phyloP scores from a whole-genome alignment of 768 basidiomycete species.

The Gelatoporia subvermispora region DNA sequence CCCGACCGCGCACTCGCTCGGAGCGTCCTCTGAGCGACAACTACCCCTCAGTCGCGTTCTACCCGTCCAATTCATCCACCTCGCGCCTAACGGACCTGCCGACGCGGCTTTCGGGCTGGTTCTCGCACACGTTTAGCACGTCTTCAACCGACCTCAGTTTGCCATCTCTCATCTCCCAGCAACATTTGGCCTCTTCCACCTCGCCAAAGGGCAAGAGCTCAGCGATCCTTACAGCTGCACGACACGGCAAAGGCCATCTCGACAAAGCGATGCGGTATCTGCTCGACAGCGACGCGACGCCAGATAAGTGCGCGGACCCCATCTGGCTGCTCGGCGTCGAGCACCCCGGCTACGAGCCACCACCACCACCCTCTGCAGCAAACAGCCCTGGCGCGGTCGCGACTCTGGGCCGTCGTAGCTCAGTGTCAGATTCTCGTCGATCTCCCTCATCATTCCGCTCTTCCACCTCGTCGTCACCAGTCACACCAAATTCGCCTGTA shows the following conservation, averaged over 20 bases:
- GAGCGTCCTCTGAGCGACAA: constrained; percentile 50
- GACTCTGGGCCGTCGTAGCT: constrained; percentile 28
- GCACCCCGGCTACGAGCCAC: constrained; percentile 68
- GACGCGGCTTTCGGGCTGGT: constrained; percentile 74
- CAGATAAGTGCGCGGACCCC: constrained; percentile 74
- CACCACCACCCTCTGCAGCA: constrained; percentile 23
- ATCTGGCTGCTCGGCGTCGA: constrained; percentile 89
- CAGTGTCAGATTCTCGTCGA: constrained; percentile 33
- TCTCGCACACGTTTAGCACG: constrained; percentile 70
- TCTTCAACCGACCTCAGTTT: constrained; percentile 72
- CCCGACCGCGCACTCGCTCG: constrained; percentile 50
- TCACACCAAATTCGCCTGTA: constrained; percentile 20
- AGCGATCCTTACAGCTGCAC: constrained; percentile 62
- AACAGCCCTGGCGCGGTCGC: constrained; percentile 5
- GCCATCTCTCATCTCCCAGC: constrained; percentile 51
- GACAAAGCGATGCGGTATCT: constrained; percentile 86
- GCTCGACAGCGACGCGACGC: constrained; percentile 84
- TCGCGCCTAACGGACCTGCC: constrained; percentile 64
- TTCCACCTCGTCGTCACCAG: constrained; percentile 34
- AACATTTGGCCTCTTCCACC: constrained; percentile 28
- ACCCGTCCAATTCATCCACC: constrained; percentile 40
- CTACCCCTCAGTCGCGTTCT: constrained; percentile 41
- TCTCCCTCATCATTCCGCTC: constrained; percentile 44
- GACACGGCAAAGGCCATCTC: constrained; percentile 69
- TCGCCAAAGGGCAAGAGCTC: constrained; percentile 43